Evolutionary conservation across 306 rosid genomes (phyloP), one percentile per base, ranked within the genome.

Genomic region (Albizia julibrissin): DNA sequence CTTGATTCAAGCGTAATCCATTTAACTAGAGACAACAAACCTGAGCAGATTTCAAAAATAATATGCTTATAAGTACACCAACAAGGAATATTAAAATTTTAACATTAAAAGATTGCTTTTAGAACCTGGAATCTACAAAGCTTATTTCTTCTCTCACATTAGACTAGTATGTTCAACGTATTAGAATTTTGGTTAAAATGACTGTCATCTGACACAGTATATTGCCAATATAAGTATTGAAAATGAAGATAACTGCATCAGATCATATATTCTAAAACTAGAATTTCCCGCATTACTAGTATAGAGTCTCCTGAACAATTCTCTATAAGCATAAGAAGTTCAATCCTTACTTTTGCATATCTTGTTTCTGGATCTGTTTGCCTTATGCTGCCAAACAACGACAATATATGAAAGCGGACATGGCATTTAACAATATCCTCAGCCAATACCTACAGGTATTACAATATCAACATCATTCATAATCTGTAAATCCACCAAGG

Each of bases 361-460:
- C 92, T 87, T 80, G 90, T 83, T 76, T 84, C 85, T 79, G 82
- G 72, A 46, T 85, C 80, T 56, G 43, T 68, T 27, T 80, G 67
- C 79, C 80, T 79, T 64, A 37, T 70, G 83, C 86, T 84, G 72
- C 66, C 88, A 78, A 91, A 50, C 66, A 87, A 76, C 2, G 94
- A 89, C 62, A 79, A 82, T 89, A 93, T 80, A 72, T 85, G 91
- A 31, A 95, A 89, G 74, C 82, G 92, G 85, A 91, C 83, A 69
- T 91, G 98, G 75, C 97, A 91, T 91, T 89, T 95, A 80, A 89
- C 79, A 52, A 90, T 84, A 88, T 93, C 98, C 88, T 91, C 95
- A 12, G 88, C 83, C 84, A 95, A 77, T 77, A 95, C 92, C 98
- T 95, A 75, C 85, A 85, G 49, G 72, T 52, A 73, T 80, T 75